Conservation (phyloP, 2,329 filamentous ascomycete genomes). For the Phyllosticta citribraziliensis region DNA sequence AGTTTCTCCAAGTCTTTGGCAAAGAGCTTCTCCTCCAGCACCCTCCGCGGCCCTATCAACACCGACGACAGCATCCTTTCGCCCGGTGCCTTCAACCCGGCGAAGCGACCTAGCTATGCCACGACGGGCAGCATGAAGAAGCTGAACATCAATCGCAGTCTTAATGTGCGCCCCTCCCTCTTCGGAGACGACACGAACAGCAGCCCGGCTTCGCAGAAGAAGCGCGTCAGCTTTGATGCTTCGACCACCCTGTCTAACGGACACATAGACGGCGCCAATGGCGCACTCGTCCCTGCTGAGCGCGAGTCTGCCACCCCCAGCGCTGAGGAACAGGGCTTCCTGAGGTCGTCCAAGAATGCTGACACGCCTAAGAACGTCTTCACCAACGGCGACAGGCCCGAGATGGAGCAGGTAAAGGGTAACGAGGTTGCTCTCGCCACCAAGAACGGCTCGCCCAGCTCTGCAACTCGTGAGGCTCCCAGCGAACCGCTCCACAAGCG, state of each 20-base stretch:
- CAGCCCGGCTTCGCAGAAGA: slow-evolving; percentile 47
- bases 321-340: slow-evolving; percentile 50
- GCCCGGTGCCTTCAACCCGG: slow-evolving; percentile 73
- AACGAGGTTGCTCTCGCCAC: slow-evolving; percentile 72
- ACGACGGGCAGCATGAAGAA: slow-evolving; percentile 61
- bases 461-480: slow-evolving; percentile 22
- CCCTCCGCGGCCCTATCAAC: slow-evolving; percentile 70
- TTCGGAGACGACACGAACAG: slow-evolving; percentile 41
- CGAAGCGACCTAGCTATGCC: slow-evolving; percentile 26
- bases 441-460: slow-evolving; percentile 50
- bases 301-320: slow-evolving; percentile 42
- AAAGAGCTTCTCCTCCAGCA: slow-evolving; percentile 85
- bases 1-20: slow-evolving; percentile 62
- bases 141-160: slow-evolving; percentile 79
- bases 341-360: slow-evolving; percentile 39
- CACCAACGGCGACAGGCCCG: slow-evolving; percentile 34
- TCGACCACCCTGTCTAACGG: slow-evolving; percentile 29
- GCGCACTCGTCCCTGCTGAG: slow-evolving; percentile 44
- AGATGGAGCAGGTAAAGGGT: slow-evolving; percentile 62
- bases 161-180: slow-evolving; percentile 55
- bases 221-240: slow-evolving; percentile 82
- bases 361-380: slow-evolving; percentile 22
- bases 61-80: slow-evolving; percentile 78
- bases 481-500: slow-evolving; percentile 14
- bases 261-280: slow-evolving; percentile 33